Evolutionary conservation across 177 flowering plant genomes (phyloP).

Genomic region (Telopea speciosissima): DNA sequence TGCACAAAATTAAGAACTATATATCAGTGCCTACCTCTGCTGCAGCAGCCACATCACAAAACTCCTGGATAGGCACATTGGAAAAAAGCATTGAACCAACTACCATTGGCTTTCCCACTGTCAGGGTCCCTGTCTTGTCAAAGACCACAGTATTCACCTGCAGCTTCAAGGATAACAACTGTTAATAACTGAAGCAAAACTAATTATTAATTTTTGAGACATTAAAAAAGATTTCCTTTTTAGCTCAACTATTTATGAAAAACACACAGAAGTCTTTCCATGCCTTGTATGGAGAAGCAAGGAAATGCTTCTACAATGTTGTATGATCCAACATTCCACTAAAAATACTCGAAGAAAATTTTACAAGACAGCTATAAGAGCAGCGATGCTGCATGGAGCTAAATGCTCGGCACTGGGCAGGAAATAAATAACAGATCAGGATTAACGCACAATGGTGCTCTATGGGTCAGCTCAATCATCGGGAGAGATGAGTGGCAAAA

Average conservation of each 20-base stretch:
- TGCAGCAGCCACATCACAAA: constrained; percentile 61
- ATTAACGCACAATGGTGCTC: too few species aligned
- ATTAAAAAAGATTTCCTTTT: background rate
- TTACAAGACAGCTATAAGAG: too few species aligned
- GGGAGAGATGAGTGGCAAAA: too few species aligned
- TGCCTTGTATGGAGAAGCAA: constrained; percentile 51
- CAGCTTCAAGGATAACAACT: constrained; percentile 7
- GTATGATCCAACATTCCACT: too few species aligned
- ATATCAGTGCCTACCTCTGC: constrained; percentile 54
- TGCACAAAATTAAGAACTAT: background rate
- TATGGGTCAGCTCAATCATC: too few species aligned
- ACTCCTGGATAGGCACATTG: constrained; percentile 54
- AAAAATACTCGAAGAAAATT: too few species aligned
- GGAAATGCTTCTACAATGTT: too few species aligned
- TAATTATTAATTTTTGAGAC: background rate
- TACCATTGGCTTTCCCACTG: constrained; percentile 79
- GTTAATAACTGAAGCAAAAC: constrained; percentile 2
- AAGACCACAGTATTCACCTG: constrained; percentile 82
- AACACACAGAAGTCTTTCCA: background rate
- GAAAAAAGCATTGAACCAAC: constrained; percentile 69
- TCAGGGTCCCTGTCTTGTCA: constrained; percentile 94
- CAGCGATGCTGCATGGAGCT: too few species aligned
- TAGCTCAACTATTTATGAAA: background rate
- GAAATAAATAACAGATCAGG: too few species aligned
- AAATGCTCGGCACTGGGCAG: too few species aligned